Evolutionary conservation across 2,329 filamentous ascomycete genomes (phyloP), one percentile per base, ranked within the genome.

Genomic region (Graphilbum fragrans): DNA sequence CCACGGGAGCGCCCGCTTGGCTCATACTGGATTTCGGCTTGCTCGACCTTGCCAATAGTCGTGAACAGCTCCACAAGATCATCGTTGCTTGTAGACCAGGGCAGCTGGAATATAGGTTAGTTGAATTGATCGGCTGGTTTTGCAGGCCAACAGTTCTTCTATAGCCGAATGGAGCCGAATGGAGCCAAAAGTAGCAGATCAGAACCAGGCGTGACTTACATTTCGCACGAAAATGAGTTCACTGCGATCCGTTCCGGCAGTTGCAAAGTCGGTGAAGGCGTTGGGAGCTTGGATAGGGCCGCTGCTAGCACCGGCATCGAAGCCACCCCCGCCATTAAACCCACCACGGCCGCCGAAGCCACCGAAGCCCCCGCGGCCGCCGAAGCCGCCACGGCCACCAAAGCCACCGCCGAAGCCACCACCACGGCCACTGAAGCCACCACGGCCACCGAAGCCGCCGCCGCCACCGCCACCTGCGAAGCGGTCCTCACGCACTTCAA

Each of bases 11-110:
- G 85, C 36, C 92, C 92, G 55, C 93, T 96, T 4, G 86, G 83
- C 61, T 98, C 92, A 57, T 98, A 96, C 63, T 98, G 92, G 43
- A 98, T 96, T 65, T 98, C 92, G n/a, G 92, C 92, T 54, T 92
- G 87, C 55, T 95, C 87, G 45, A 98, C 92, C 61, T 94, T 94
- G 49, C 92, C 92, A 55, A 98, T 98, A 11, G 92, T 98, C 17
- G 84, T 88, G 69, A 98, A 98, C 18, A 98, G 74, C 59, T 98
- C 92, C 43, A 96, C 78, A 21, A 98, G 70, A 61, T 98, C 92
- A 48, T 98, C 92, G 57, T 98, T 96, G 68, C 88, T 95, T 16
- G 92, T 98, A 22, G 92, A 96, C 92, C 92, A 98, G 12, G 92
- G 92, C 48, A 98, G 77, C 88, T 94, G 54, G 34, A 37, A 16